Conservation (phyloP, 1,284 basidiomycete genomes). For the Apiotrichum gracile region DNA sequence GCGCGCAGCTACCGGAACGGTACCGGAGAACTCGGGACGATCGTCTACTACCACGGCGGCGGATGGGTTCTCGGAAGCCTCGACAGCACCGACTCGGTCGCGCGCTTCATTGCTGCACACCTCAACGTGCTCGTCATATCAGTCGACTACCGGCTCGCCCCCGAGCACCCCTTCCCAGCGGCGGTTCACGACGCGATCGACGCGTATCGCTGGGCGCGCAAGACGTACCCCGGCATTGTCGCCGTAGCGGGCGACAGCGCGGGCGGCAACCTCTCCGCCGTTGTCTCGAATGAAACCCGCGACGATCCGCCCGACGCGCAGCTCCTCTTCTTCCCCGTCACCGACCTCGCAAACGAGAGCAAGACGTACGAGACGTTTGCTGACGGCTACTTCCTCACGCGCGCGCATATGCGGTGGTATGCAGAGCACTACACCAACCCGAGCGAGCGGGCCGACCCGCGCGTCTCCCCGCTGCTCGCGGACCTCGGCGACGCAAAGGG, state of each 20-base stretch:
- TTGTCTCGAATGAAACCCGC: neutral
- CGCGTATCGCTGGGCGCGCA: neutral
- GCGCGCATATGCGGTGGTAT: neutral
- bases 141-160: constrained; percentile 68
- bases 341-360: neutral
- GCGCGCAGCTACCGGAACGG: neutral
- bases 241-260: neutral
- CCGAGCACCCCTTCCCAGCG: constrained; percentile 66
- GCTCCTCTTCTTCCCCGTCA: neutral
- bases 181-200: constrained; percentile 61
- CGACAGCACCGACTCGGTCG: constrained; percentile 55
- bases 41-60: constrained; percentile 44
- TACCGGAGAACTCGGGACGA: neutral
- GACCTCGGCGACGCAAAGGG: neutral
- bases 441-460: neutral
- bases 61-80: constrained; percentile 67
- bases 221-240: neutral
- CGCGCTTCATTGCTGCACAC: constrained; percentile 21
- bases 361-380: neutral
- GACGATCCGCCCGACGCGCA: neutral
- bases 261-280: neutral
- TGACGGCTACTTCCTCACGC: neutral
- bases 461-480: neutral
- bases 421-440: neutral
- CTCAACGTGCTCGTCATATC: constrained; percentile 54